Evolutionary conservation across 169 alveolate species (phyloP), one percentile per base, ranked within the genome.

Genomic region (Plasmodium vivax): DNA sequence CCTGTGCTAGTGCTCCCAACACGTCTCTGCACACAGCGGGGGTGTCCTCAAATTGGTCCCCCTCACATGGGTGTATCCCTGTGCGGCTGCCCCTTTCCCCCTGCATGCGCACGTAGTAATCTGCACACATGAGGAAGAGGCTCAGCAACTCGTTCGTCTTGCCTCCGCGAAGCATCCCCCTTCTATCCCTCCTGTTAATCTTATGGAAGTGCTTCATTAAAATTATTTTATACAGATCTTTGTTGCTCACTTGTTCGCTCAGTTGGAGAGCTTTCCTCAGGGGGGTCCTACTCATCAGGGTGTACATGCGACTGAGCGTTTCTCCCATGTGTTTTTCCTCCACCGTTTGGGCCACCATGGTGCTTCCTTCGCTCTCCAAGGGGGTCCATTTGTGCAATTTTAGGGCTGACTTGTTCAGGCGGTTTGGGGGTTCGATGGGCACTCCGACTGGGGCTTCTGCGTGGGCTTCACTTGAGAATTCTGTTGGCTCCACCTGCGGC

Each of bases 181-280:
- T 84, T 56, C 43, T 56, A 27, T 82, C 72, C 30, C 47, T 51
- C 9, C 51, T 34, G 45, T 80, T 51, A 36, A 30, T 36, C 41
- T 47, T 10, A 43, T 54, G 43, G 34, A 82, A 10, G 71, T 56
- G 58, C 38, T 19, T 56, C 43, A 82, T 47, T 27, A 82, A 82
- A 51, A 82, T 4, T 3, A 19, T 4, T 34, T 14, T 43, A n/a
- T 32, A 82, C 1, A 82, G 43, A 82, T 56, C 80, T 56, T 82
- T 82, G n/a, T 82, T 82, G 16, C 38, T 82, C 2, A 82, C 74
- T 45, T 82, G 62, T 82, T 82, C 79, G 27, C 27, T 19, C 38
- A 82, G 43, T 30, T 34, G 62, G 27, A 82, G 54, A 14, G 27
- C 71, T 32, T 30, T 38, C 4, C 43, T 19, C 10, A 82, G n/a